Base-by-base conservation (phyloP, 176 grass and related monocot genomes). In the Rhynchospora breviuscula region DNA sequence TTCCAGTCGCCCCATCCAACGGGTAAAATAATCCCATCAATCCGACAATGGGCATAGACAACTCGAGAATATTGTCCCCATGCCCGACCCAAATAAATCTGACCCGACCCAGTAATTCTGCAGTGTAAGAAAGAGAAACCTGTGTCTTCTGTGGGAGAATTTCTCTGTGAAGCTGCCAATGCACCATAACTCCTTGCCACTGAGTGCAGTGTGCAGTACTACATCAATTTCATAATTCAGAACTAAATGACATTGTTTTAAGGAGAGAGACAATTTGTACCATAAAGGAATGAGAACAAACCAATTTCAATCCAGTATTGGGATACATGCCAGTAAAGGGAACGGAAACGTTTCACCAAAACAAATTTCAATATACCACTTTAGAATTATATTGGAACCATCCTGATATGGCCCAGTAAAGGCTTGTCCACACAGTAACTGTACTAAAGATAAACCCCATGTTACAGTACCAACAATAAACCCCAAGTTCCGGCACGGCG, bases 1-100 rank as follows among this genome's bases (percentile, higher is more conserved):
- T 85, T 88, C 91, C 89, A 93, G 79, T 99, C 96, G 79, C 80
- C 89, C 96, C 96, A 99, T 19, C 91, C 93, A 84, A 93, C 88
- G 8, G 91, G 91, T 11, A 87, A 56, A 15, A 99, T 81, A 59
- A 95, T 95, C 47, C 89, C 82, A 53, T 92, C 87, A 61, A 99
- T 83, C 67, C 88, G 79, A 83, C 93, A 90, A 81, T 79, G 86
- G 51, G 96, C 80, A 71, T 99, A 99, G 8, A 99, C 88, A 0
- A 99, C 89, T 33, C 89, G 67, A 10, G 93, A 81, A 82, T 92
- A 99, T 51, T 58, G 63, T 0, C 96, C 96, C 96, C 96, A 98
- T 0, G 96, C 93, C 49, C 96, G 79, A 3, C 91, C 96, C 45
- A 95, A 79, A 83, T 93, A 91, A 5, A 93, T 29, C 72, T 84